A percentile compares a stretch with the other conserved stretches of the same genome.
phyloP scores from a whole-genome alignment of 2,329 filamentous ascomycete genomes.

The Exophiala alcalophila region DNA sequence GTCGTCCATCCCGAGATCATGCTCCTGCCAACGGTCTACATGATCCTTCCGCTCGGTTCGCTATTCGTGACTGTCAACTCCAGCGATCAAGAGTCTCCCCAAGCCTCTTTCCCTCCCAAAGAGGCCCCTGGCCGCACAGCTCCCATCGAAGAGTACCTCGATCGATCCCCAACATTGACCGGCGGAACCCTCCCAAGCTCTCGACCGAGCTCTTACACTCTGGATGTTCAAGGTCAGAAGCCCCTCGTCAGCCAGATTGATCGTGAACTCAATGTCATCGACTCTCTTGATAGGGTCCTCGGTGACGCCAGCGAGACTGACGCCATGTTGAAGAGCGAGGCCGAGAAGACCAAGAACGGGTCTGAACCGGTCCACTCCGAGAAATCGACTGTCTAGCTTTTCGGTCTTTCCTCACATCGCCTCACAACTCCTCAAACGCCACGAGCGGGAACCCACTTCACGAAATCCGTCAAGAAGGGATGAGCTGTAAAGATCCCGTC shows the following conservation, averaged over 20 bases:
- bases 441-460: too few relatives aligned
- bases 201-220: constrained; percentile 4
- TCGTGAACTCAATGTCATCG: constrained; percentile 14
- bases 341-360: constrained; percentile 5
- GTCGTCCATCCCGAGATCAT: constrained; percentile 16
- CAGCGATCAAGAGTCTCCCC: not conserved
- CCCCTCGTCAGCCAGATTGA: constrained; percentile 5
- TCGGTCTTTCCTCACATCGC: not conserved
- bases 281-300: constrained; percentile 7
- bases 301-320: not conserved
- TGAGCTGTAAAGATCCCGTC: too few relatives aligned
- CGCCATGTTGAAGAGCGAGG: constrained; percentile 8
- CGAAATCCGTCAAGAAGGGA: too few relatives aligned
- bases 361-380: not conserved
- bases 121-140: not conserved
- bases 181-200: not conserved
- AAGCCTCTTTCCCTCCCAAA: not conserved
- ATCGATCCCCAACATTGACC: constrained; percentile 9
- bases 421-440: not conserved
- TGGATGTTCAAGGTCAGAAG: not conserved
- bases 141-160: not conserved
- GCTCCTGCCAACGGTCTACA: constrained; percentile 22
- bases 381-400: constrained; percentile 1
- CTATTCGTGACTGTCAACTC: constrained; percentile 26
- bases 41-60: constrained; percentile 22